Evolutionary conservation across 306 rosid species (phyloP).

Genomic region (Ochetophila trinervis): DNA sequence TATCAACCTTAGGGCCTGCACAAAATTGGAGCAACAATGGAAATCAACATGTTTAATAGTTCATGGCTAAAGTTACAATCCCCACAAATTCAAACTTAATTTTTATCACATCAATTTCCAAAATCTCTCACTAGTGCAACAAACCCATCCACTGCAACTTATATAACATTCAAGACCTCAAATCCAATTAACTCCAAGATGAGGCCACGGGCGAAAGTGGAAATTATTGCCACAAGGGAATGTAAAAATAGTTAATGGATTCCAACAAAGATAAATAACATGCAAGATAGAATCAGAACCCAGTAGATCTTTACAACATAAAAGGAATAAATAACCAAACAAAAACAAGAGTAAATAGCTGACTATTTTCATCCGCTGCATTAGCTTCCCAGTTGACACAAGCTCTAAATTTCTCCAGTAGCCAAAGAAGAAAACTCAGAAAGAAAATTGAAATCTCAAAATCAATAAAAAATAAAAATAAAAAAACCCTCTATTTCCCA

Average conservation of each 20-base stretch:
- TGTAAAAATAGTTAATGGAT: neutral
- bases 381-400: neutral
- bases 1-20: conserved; percentile 88
- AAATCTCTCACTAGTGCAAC: neutral
- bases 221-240: conserved; percentile 1
- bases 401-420: neutral
- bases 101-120: conserved; percentile 2
- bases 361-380: neutral
- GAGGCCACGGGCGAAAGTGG: neutral
- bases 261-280: neutral
- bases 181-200: neutral
- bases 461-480: neutral
- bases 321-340: neutral
- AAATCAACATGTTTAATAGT: conserved; percentile 8
- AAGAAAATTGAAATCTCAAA: neutral
- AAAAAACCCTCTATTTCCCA: neutral
- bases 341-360: neutral
- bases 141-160: neutral
- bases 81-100: too few relatives aligned
- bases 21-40: conserved; percentile 12
- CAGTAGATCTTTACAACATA: neutral
- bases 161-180: neutral
- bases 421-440: neutral
- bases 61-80: neutral
- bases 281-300: neutral